phyloP scores from a whole-genome alignment of 805 yeast species.

The Yamadazyma ubonensis region DNA sequence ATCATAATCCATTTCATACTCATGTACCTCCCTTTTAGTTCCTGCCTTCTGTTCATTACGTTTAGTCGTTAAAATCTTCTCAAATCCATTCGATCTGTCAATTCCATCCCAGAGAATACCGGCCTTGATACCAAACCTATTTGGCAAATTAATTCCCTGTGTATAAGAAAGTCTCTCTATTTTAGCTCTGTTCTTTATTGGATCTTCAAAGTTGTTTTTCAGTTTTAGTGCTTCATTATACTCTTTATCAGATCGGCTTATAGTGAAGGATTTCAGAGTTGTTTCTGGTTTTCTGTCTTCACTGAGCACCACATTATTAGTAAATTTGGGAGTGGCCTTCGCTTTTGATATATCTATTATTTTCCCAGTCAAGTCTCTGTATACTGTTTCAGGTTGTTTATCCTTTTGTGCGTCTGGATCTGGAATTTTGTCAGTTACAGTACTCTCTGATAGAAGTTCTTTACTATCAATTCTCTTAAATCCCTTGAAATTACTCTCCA shows the following conservation, averaged over 20 bases:
- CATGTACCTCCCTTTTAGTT: constrained; percentile 30
- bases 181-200: constrained; percentile 5
- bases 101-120: constrained; percentile 87
- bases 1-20: constrained; percentile 20
- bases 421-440: neutral
- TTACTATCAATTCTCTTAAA: constrained; percentile 36
- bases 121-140: constrained; percentile 74
- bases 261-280: constrained; percentile 13
- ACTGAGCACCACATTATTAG: neutral
- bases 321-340: constrained; percentile 8
- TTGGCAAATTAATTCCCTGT: constrained; percentile 54
- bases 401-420: no score
- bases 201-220: constrained; percentile 14
- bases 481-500: constrained; percentile 22
- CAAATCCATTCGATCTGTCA: constrained; percentile 87
- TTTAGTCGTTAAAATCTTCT: constrained; percentile 53
- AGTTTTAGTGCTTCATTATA: constrained; percentile 13
- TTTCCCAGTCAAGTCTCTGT: constrained; percentile 63
- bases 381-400: constrained; percentile 40
- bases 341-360: constrained; percentile 39
- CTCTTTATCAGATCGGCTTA: constrained; percentile 12
- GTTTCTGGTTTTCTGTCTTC: neutral
- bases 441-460: neutral
- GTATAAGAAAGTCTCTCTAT: constrained; percentile 4
- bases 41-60: constrained; percentile 22